Evolutionary conservation across 352 stramenopile genomes (phyloP).

Genomic region (Phytophthora quininea): DNA sequence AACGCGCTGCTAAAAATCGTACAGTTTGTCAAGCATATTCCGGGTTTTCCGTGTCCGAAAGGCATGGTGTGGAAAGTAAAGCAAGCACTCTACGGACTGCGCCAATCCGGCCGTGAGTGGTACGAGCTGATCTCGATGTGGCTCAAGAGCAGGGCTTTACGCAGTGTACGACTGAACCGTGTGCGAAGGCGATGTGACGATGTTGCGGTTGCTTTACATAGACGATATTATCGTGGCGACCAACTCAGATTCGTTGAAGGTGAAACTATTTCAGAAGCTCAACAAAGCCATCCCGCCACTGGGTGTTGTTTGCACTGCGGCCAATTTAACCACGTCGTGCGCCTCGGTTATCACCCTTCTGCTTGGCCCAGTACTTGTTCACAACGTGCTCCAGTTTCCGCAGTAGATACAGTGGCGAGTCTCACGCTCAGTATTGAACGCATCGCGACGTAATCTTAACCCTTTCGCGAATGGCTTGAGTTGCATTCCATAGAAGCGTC

Average conservation of each 20-base stretch:
- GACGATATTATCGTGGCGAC: conserved; percentile 14
- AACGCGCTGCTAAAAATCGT: conserved; percentile 6
- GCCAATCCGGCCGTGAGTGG: conserved; percentile 10
- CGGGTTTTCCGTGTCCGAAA: conserved; percentile 1
- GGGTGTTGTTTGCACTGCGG: no score
- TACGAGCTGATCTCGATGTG: conserved; percentile 3
- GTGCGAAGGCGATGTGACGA: background rate
- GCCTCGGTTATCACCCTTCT: no score
- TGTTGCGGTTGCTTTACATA: conserved; percentile 11
- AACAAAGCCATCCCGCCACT: background rate
- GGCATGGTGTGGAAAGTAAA: conserved; percentile 3
- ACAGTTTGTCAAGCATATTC: conserved; percentile 6
- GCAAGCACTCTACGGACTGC: conserved; percentile 8
- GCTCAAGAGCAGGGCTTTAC: background rate
- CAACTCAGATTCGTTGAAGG: background rate
- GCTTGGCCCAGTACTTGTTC: no score
- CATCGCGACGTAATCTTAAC: no score
- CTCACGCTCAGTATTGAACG: no score
- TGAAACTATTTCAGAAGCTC: background rate
- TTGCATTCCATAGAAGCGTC: no score
- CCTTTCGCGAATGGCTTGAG: no score
- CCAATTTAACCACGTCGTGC: no score
- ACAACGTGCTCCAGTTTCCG: no score
- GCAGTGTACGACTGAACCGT: conserved; percentile 5
- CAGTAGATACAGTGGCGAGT: no score